These are phyloP conservation scores for Phaseolus coccineus DNA, from an alignment of 331 rosid species.

Conservation along the genomic window DNA sequence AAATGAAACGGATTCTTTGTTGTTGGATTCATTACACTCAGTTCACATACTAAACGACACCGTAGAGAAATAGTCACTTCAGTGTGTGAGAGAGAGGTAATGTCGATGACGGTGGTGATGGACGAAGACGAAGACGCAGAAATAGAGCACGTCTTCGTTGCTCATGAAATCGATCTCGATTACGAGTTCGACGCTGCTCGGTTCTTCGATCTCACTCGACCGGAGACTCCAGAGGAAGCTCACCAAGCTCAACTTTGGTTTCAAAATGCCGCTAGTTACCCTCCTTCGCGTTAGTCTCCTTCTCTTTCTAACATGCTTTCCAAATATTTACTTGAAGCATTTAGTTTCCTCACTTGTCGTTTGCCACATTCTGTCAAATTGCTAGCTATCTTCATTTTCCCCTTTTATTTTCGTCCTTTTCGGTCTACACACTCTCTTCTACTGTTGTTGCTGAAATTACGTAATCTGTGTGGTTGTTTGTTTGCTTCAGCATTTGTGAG, in stretches of 20 bases:
- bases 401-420: slow-evolving; percentile 12
- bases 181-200: slow-evolving; percentile 80
- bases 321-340: not conserved
- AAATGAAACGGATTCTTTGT: not conserved
- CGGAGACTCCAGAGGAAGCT: slow-evolving; percentile 66
- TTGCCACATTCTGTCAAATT: not conserved
- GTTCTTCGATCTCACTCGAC: slow-evolving; percentile 71
- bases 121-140: slow-evolving; percentile 56
- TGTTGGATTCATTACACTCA: slow-evolving; percentile 12
- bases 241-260: slow-evolving; percentile 71
- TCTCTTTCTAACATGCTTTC: not conserved
- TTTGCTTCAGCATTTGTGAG: slow-evolving; percentile 70
- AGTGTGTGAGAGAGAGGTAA: not conserved
- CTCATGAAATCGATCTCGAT: slow-evolving; percentile 74
- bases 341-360: not conserved
- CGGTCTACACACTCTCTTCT: not conserved
- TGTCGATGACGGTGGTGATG: slow-evolving; percentile 10
- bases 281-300: slow-evolving; percentile 67
- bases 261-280: slow-evolving; percentile 59
- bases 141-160: slow-evolving; percentile 60
- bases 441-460: slow-evolving; percentile 9
- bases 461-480: not conserved
- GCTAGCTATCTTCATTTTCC: not conserved
- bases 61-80: not conserved
- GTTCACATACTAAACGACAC: slow-evolving; percentile 14